Percentiles rank a stretch among this genome's conserved stretches.
phyloP scores from a whole-genome alignment of 1,139 yeast species.

The Candida sp. region DNA sequence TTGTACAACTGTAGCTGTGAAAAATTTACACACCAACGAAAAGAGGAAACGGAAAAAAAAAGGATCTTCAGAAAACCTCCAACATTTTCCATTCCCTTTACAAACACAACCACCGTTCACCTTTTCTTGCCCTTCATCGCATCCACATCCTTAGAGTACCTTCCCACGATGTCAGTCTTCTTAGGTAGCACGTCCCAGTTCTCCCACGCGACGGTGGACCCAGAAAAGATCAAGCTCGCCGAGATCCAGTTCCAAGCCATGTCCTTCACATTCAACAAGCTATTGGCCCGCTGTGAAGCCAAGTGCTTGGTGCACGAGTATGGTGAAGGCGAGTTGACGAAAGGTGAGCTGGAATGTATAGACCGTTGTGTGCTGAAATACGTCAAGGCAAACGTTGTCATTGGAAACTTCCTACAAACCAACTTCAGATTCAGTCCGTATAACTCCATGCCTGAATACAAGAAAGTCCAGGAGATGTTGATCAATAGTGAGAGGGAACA shows the following conservation, averaged over 20 bases:
- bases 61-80: neutral
- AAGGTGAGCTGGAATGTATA: constrained; percentile 77
- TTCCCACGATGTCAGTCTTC: constrained; percentile 61
- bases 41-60: neutral
- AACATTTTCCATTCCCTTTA: neutral
- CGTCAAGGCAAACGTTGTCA: constrained; percentile 61
- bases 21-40: neutral
- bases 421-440: constrained; percentile 32
- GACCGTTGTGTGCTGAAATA: constrained; percentile 83
- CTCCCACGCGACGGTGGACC: constrained; percentile 55
- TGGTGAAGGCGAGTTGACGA: constrained; percentile 79
- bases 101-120: neutral
- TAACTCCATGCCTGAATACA: constrained; percentile 43
- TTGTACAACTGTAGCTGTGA: neutral
- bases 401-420: constrained; percentile 54
- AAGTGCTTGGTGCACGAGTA: constrained; percentile 79
- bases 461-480: constrained; percentile 23
- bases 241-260: constrained; percentile 78
- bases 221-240: constrained; percentile 71
- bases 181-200: constrained; percentile 51
- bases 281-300: constrained; percentile 58
- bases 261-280: constrained; percentile 64
- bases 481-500: neutral
- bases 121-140: neutral
- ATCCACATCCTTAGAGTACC: neutral